phyloP scores from a whole-genome alignment of 2,329 filamentous ascomycete species.

The Phaeomoniella chlamydospora region DNA sequence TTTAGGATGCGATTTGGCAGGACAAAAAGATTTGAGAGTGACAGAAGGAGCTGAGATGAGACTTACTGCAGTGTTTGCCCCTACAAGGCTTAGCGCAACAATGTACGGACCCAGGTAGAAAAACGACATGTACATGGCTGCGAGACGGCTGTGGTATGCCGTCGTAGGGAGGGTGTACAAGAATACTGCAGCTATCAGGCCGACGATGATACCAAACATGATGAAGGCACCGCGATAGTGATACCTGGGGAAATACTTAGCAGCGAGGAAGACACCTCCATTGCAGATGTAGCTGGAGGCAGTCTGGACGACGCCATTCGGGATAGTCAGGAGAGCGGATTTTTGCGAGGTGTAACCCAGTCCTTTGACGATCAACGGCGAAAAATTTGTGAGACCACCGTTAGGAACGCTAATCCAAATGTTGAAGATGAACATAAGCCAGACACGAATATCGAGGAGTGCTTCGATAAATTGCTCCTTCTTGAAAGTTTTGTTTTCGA shows the following conservation, averaged over 20 bases:
- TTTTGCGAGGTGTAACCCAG: slow-evolving; percentile 26
- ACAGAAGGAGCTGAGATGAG: background rate
- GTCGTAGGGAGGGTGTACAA: slow-evolving; percentile 15
- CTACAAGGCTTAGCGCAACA: slow-evolving; percentile 10
- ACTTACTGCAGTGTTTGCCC: slow-evolving; percentile 17
- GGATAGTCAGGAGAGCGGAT: slow-evolving; percentile 17
- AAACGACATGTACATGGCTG: slow-evolving; percentile 19
- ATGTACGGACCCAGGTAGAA: slow-evolving; percentile 17
- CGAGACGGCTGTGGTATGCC: slow-evolving; percentile 14
- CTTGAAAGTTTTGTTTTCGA: slow-evolving; percentile 37
- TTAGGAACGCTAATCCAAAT: slow-evolving; percentile 23
- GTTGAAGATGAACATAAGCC: slow-evolving; percentile 20
- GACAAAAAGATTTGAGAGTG: background rate
- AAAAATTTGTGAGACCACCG: slow-evolving; percentile 27
- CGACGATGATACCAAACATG: slow-evolving; percentile 1
- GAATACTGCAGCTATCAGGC: slow-evolving; percentile 14
- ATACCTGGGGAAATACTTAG: slow-evolving; percentile 8
- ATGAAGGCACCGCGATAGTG: slow-evolving; percentile 8
- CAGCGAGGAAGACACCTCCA: slow-evolving; percentile 18
- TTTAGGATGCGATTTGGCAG: background rate
- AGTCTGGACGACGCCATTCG: slow-evolving; percentile 17
- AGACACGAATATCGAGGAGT: slow-evolving; percentile 28
- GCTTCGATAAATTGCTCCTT: slow-evolving; percentile 29
- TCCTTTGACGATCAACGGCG: slow-evolving; percentile 24
- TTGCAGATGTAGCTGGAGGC: slow-evolving; percentile 22